Evolutionary conservation across 2,329 filamentous ascomycete genomes (phyloP), one percentile per base, ranked within the genome.

Genomic region (Verruconis gallopava): DNA sequence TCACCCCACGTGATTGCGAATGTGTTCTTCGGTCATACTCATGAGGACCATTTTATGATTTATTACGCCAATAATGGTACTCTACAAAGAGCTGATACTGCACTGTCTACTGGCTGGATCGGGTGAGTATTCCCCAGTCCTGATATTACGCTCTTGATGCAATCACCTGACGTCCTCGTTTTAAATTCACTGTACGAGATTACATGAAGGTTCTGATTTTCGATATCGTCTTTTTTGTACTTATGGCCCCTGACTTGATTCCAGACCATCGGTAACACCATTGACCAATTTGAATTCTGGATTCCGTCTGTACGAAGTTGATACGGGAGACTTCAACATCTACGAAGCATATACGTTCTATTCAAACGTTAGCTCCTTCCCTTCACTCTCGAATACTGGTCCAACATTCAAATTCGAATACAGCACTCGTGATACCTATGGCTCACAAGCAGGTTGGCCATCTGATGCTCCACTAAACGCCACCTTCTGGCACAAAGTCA

Each of bases 401-500:
- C 70, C 70, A 3, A 67, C 60, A 0, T 73, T 58, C 49, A 47
- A 64, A 18, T 62, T 67, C 41, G 69, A 72, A 44, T 73, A 73
- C 49, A 68, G 65, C 1, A 71, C 69, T 0, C 60, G 70, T 3
- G 64, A 71, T 3, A 59, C 64, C 0, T 73, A 72, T 43, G 66
- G 63, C 0, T 47, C 54, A 2, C 58, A 61, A 0, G 60, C 63
- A 2, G 51, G 50, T 2, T 73, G 69, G 69, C 63, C 67, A 2
- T 48, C 45, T 1, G 51, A 61, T 35, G 70, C 66, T 0, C 72
- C 72, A 3, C 54, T 76, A 28, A 75, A 76, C 46, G 71, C 69
- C 0, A 75, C 70, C 0, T 77, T 75, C 53, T 76, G 72, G 73
- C 71, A 76, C 45, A 55, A 54, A 11, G 67, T 75, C 3, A 75